Evolutionary conservation across 495 filamentous ascomycete genomes (phyloP), one percentile per base, ranked within the genome.

Genomic region (Daldinia childiae): DNA sequence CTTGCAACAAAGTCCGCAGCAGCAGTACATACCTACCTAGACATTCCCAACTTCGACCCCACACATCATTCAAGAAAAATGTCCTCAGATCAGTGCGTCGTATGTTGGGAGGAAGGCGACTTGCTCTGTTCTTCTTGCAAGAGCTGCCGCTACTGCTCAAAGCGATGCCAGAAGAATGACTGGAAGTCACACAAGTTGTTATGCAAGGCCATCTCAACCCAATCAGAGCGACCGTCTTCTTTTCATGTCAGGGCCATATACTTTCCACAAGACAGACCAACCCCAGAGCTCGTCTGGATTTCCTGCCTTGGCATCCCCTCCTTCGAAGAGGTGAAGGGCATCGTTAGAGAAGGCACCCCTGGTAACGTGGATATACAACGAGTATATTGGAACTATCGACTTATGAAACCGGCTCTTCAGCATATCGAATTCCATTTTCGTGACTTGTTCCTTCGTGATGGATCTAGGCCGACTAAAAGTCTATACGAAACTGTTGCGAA

Each of bases 81-180:
- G 41, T 45, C 41, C 39, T 43, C 6, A 43, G n/a, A 43, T 6
- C 41, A 21, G 41, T 45, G 41, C 41, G 41, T 6, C 4, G 41
- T 45, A 17, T 74, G 36, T 19, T 54, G 56, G 56, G 58, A 62
- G 48, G 29, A 50, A 0, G 57, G 27, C 6, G 43, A 29, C n/a
- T 8, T 32, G 7, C n/a, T 61, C 0, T 65, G 68, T 21, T 19
- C 1, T 0, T 4, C 1, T 6, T 70, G 68, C 38, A 51, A 55
- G 15, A 70, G 68, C 57, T 61, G 55, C 41, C 14, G 9, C 34
- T 70, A 70, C 15, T 70, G 68, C 29, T 70, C 68, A 0, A 70
- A 56, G 39, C 45, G 30, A 1, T 70, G 61, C 50, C 68, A 70
- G 17, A 55, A 15, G 6, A 45, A 15, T 19, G 62, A 70, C 14